These are phyloP conservation scores for Ogataea polymorpha DNA, from an alignment of 805 yeast genomes.

Conservation along the genomic window DNA sequence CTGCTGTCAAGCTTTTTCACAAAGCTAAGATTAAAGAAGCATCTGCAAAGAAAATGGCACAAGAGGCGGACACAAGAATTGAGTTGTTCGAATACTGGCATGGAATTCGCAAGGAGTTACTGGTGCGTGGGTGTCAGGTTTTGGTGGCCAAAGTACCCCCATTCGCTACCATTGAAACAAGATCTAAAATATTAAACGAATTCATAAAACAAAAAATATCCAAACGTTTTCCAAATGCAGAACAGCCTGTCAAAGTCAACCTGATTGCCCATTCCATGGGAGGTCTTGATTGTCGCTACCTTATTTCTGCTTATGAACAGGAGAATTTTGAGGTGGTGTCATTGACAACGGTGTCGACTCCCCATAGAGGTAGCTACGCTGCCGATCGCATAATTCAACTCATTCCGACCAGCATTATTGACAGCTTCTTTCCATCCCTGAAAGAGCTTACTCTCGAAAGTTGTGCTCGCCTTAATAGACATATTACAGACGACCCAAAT, in stretches of 20 bases:
- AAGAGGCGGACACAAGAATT: constrained; percentile 28
- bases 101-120: constrained; percentile 66
- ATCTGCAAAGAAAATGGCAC: constrained; percentile 4
- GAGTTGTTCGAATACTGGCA: constrained; percentile 71
- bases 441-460: constrained; percentile 61
- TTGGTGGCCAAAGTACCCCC: constrained; percentile 79
- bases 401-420: constrained; percentile 19
- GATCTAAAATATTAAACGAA: constrained; percentile 58
- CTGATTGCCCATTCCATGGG: constrained; percentile 93
- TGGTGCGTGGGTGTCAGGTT: constrained; percentile 61
- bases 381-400: constrained; percentile 61
- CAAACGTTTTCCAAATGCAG: constrained; percentile 22
- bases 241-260: constrained; percentile 53
- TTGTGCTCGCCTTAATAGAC: constrained; percentile 51
- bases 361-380: constrained; percentile 82
- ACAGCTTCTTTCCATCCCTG: constrained; percentile 38
- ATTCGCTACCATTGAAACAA: constrained; percentile 65
- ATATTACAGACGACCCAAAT: constrained; percentile 49
- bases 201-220: constrained; percentile 40
- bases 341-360: constrained; percentile 82
- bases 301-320: constrained; percentile 55
- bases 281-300: constrained; percentile 78
- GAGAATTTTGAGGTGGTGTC: constrained; percentile 59
- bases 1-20: constrained; percentile 15
- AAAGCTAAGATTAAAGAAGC: background rate